Percentiles rank a stretch among this genome's conserved stretches.
Conservation (phyloP, 805 yeast genomes). For the Starmera quercuum region DNA sequence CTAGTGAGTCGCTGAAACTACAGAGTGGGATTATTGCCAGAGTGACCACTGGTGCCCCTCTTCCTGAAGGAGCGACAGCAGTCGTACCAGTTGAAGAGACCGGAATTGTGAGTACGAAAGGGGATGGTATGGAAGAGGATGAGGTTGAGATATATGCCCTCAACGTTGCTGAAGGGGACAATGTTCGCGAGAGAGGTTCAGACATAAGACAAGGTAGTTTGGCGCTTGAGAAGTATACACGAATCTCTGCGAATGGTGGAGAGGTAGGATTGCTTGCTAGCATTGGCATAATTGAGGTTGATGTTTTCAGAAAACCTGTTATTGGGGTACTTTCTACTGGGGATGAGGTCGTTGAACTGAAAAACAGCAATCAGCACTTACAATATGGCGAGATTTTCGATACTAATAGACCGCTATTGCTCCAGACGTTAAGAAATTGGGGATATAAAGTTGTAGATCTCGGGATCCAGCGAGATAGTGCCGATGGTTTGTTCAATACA, state of each 20-base stretch:
- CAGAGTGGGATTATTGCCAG: slow-evolving; percentile 32
- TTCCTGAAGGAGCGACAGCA: slow-evolving; percentile 46
- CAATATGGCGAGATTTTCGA: slow-evolving; percentile 41
- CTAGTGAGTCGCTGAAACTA: slow-evolving; percentile 15
- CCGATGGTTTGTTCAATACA: slow-evolving; percentile 21
- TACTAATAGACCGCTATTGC: slow-evolving; percentile 40
- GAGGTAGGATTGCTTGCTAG: slow-evolving; percentile 43
- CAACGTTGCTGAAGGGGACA: slow-evolving; percentile 33
- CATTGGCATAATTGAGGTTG: slow-evolving; percentile 31
- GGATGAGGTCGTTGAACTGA: slow-evolving; percentile 36
- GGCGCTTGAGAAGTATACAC: slow-evolving; percentile 28
- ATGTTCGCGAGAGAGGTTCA: slow-evolving; percentile 40
- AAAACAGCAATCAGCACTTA: slow-evolving; percentile 3
- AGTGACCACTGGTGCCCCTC: slow-evolving; percentile 50
- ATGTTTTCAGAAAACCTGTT: slow-evolving; percentile 33
- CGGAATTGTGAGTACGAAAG: slow-evolving; percentile 23
- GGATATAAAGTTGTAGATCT: slow-evolving; percentile 36
- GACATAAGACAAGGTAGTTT: slow-evolving; percentile 34
- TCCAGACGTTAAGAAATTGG: slow-evolving; percentile 25
- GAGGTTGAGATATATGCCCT: slow-evolving; percentile 31
- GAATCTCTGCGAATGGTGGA: slow-evolving; percentile 36
- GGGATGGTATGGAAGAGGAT: slow-evolving; percentile 35
- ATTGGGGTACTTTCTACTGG: slow-evolving; percentile 47
- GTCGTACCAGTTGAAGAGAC: slow-evolving; percentile 52
- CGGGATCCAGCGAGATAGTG: slow-evolving; percentile 41